Percentiles rank a stretch among this genome's conserved stretches.
phyloP scores from a whole-genome alignment of 176 grass and related monocot species.

The Dendrocalamus sinicus region DNA sequence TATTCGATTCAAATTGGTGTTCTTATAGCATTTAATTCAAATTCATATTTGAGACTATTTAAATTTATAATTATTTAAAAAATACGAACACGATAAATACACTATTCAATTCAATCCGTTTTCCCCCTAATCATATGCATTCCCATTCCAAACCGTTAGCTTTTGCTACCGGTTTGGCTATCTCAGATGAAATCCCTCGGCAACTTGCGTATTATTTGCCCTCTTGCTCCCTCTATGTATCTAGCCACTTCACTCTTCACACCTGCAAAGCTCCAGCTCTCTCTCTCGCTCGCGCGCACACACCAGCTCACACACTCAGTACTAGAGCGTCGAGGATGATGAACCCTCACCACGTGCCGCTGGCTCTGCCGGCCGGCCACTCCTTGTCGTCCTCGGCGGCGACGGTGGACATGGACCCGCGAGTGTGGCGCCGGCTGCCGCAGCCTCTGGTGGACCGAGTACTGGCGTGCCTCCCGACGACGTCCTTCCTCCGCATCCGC shows the following conservation, averaged over 20 bases:
- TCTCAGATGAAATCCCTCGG: slow-evolving; percentile 28
- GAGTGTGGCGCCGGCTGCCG: slow-evolving; percentile 80
- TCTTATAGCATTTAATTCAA: no score
- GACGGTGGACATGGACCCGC: slow-evolving; percentile 63
- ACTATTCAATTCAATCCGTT: no score
- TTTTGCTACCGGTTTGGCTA: background rate
- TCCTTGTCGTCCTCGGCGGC: background rate
- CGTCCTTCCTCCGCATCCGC: slow-evolving; percentile 80
- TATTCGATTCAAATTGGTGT: no score
- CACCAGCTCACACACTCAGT: background rate
- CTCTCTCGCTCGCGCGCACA: background rate
- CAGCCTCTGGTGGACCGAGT: slow-evolving; percentile 78
- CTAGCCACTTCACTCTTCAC: slow-evolving; percentile 10
- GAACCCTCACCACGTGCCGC: slow-evolving; percentile 33
- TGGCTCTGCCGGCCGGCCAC: slow-evolving; percentile 15
- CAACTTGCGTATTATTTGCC: slow-evolving; percentile 29
- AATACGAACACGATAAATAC: no score
- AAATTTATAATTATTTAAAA: no score
- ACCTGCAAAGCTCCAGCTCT: background rate
- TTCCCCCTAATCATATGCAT: background rate
- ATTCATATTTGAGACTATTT: no score
- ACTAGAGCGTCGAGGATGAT: slow-evolving; percentile 40
- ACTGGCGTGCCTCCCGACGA: slow-evolving; percentile 75
- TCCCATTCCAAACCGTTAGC: background rate
- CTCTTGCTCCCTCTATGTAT: background rate